Base-by-base conservation (phyloP, 371 early-diverging fungal species). In the Blyttiomyces sp. region DNA sequence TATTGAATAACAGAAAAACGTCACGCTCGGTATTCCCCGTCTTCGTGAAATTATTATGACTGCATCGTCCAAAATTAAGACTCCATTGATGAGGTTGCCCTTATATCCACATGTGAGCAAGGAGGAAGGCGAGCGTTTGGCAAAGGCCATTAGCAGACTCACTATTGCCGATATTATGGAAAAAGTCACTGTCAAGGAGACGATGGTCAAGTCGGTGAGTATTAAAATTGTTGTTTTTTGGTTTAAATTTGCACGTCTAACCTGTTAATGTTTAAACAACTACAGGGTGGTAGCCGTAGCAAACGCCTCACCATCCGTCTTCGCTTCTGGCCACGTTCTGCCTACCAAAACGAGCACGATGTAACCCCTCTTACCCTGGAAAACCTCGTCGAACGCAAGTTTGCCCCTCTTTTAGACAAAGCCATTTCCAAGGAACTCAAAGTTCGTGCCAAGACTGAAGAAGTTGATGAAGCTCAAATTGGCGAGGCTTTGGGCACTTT, bases 41-140 rank as follows among this genome's bases (percentile, higher is more conserved):
- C 84, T 99, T 50, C 90, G 98, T 71, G 99, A 99, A 85, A 96
- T 99, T 63, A 89, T 99, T 70, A 98, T 99, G 97, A 94, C 95
- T 0, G 99, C 99, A 19, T 93, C 95, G n/a, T 82, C 85, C 30
- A 78, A 85, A 24, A 93, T 95, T 66, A 90, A 95, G 73, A 99
- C 98, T 0, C 99, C 99, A 1, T 80, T 89, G 54, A 96, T 99
- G 92, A 80, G 88, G 4, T 77, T 98, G 46, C 91, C 91, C 26
- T 75, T 98, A 44, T 78, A 75, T 23, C 66, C 80, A 7, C 81
- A 81, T 45, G 87, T 90, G 0, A 74, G 78, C 13, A 53, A 56
- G 35, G 63, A 19, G 1, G 60, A 70, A 49, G 64, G 59, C 6
- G 66, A 60, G 9, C 27, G 35, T 16, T 53, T 76, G 0, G 57